phyloP scores from a whole-genome alignment of 2,329 filamentous ascomycete genomes.

The Diplodia intermedia region DNA sequence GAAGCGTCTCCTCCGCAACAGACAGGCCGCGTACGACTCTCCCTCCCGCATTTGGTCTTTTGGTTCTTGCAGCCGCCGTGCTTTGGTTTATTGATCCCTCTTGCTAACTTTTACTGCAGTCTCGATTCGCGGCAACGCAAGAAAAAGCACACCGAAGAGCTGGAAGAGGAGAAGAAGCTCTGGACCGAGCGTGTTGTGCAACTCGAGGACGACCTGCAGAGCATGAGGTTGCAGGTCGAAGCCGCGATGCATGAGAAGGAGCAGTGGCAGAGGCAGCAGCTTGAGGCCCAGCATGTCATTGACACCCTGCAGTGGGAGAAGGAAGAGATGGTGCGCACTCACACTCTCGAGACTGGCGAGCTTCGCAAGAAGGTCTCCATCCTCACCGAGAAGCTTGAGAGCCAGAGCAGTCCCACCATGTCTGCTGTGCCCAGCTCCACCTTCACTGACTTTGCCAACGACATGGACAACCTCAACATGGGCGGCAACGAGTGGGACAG shows the following conservation, averaged over 20 bases:
- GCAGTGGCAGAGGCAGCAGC: constrained; percentile 74
- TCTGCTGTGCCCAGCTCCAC: constrained; percentile 63
- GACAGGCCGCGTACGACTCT: constrained; percentile 84
- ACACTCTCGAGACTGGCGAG: constrained; percentile 89
- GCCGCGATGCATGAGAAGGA: constrained; percentile 62
- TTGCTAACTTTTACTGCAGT: constrained; percentile 59
- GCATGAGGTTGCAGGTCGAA: constrained; percentile 68
- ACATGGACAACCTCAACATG: constrained; percentile 86
- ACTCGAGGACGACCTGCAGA: constrained; percentile 77
- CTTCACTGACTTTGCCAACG: constrained; percentile 75
- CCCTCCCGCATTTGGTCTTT: constrained; percentile 35
- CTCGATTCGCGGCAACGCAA: constrained; percentile 97
- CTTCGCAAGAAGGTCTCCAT: constrained; percentile 91
- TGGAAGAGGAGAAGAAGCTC: constrained; percentile 96
- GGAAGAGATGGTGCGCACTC: constrained; percentile 84
- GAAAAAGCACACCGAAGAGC: constrained; percentile 95
- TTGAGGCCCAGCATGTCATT: constrained; percentile 76
- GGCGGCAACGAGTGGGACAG: constrained; percentile 79
- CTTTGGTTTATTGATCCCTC: constrained; percentile 42
- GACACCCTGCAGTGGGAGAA: constrained; percentile 83
- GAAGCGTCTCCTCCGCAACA: constrained; percentile 91
- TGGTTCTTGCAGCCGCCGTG: constrained; percentile 54
- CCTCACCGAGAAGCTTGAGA: constrained; percentile 76
- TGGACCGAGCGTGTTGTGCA: constrained; percentile 77
- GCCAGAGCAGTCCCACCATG: constrained; percentile 56